phyloP scores from a whole-genome alignment of 345 rosid species.

The Rhodamnia argentea region DNA sequence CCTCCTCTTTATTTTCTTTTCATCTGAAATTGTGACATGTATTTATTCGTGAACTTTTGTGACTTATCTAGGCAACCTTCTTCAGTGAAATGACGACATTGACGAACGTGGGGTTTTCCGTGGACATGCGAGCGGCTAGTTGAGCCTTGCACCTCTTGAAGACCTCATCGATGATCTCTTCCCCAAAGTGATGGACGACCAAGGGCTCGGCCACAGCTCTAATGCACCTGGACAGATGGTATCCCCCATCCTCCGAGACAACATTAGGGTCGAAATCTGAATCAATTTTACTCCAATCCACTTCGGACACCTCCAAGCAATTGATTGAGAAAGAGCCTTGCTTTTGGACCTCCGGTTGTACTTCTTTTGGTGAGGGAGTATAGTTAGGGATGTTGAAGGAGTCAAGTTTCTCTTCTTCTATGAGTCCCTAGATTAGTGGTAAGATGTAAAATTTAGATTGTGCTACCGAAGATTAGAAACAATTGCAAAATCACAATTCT shows the following conservation, averaged over 20 bases:
- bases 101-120: slow-evolving; percentile 22
- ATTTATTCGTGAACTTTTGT: too few species aligned
- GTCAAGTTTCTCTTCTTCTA: slow-evolving; percentile 27
- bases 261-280: background rate
- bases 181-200: background rate
- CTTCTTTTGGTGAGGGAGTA: slow-evolving; percentile 36
- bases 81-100: slow-evolving; percentile 26
- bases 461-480: too few species aligned
- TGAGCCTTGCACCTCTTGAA: slow-evolving; percentile 21
- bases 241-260: background rate
- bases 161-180: slow-evolving; percentile 14
- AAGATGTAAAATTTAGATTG: too few species aligned
- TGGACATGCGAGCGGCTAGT: slow-evolving; percentile 18
- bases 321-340: slow-evolving; percentile 37
- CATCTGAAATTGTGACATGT: too few species aligned
- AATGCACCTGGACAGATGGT: background rate
- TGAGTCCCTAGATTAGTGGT: slow-evolving; percentile 18
- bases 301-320: slow-evolving; percentile 19
- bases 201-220: background rate
- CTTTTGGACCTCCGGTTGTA: slow-evolving; percentile 13
- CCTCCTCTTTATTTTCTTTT: too few species aligned
- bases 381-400: slow-evolving; percentile 45
- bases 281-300: slow-evolving; percentile 25
- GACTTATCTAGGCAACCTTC: too few species aligned
- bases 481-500: too few species aligned